A percentile compares a stretch with the other conserved stretches of the same genome.
phyloP scores from a whole-genome alignment of 345 rosid genomes.

The Geranium rotundifolium region DNA sequence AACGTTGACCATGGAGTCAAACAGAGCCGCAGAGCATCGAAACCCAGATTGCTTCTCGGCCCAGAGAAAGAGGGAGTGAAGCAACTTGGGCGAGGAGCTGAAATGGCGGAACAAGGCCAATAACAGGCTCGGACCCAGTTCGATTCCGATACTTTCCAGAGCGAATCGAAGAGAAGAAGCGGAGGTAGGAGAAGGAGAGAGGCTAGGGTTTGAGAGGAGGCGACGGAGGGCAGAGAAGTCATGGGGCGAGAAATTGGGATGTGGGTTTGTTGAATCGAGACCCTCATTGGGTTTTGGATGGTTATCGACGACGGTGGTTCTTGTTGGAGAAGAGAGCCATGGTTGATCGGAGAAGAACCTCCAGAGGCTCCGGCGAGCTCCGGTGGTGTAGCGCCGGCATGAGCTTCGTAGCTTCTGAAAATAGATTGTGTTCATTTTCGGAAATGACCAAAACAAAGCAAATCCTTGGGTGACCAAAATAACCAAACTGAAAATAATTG shows the following conservation, averaged over 20 bases:
- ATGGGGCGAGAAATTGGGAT: constrained; percentile 16
- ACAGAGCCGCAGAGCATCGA: constrained; percentile 27
- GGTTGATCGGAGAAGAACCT: too few species aligned
- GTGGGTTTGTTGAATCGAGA: neutral
- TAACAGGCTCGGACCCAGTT: constrained; percentile 39
- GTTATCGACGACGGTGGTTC: too few species aligned
- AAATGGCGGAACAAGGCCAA: constrained; percentile 43
- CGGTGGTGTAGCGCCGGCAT: too few species aligned
- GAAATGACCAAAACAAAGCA: too few species aligned
- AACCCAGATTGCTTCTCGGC: constrained; percentile 58
- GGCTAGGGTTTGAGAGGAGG: constrained; percentile 34
- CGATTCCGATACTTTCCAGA: constrained; percentile 38
- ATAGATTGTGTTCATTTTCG: too few species aligned
- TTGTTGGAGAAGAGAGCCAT: too few species aligned
- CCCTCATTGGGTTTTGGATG: too few species aligned
- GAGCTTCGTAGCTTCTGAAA: too few species aligned
- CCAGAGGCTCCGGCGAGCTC: too few species aligned
- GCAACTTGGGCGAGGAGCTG: constrained; percentile 54
- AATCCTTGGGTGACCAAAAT: too few species aligned
- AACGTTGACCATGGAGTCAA: constrained; percentile 36
- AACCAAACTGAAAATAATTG: too few species aligned
- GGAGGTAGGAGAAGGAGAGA: constrained; percentile 1
- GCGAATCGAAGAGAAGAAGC: constrained; percentile 34
- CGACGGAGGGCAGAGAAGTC: constrained; percentile 38
- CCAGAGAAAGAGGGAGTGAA: constrained; percentile 55